Evolutionary conservation across 148 eudicot genomes (phyloP), one percentile per base, ranked within the genome.

Genomic region (Spergularia marina): DNA sequence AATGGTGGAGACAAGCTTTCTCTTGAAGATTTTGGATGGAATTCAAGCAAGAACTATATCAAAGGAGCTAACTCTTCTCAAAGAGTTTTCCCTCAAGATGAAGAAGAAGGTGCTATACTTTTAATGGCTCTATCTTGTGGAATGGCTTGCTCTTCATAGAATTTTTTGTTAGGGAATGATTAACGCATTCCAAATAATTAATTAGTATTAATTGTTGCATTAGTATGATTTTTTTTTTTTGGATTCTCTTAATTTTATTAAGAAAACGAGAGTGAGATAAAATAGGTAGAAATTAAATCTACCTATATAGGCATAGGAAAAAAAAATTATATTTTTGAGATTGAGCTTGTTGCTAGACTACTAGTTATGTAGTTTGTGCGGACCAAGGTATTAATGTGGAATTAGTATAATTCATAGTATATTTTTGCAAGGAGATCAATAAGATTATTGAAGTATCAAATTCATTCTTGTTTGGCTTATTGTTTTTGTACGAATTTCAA

Each of bases 71-170:
- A 73, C 15, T 23, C 65, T 63, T 25, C 70, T 68, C 67, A 65
- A 51, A 70, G 71, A 67, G 80, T 73, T 1, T 85, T 85, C 64
- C 85, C 90, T 0, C 76, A 71, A 10, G 88, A 87, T 49, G 90
- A 85, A 82, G 86, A 87, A 84, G 90, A 87, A 78, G 90, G 86
- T 17, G 90, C 90, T n/a, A 71, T 87, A 58, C 74, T 87, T 41
- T 69, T 87, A 34, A 87, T 87, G 90, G 88, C 88, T 53, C 85
- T 87, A 17, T 87, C 90, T 65, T 85, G 87, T 85, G 88, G 90
- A 71, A 75, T 79, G 61, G 76, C 82, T 75, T 78, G 73, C 58
- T 82, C 76, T 68, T 76, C 77, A 25, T 78, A 72, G 16, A 18
- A 21, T 12, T 0, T 9, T 12, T 66, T 25, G 15, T 17, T 68